phyloP scores from a whole-genome alignment of 352 stramenopile genomes.

The Globisporangium polare region DNA sequence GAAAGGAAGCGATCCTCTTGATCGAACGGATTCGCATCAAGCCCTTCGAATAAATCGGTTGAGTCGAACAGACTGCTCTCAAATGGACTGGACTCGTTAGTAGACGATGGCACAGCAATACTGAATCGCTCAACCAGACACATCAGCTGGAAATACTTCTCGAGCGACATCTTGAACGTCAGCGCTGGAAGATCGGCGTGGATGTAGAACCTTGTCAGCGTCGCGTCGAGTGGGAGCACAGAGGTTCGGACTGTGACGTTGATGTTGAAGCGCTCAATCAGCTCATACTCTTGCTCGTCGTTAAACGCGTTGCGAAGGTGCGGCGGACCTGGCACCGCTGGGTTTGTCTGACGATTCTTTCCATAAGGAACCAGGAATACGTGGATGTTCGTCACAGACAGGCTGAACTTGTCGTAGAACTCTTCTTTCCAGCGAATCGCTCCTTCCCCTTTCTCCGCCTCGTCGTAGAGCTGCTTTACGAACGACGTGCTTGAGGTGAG shows the following conservation, averaged over 20 bases:
- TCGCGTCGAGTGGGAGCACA: slow-evolving; percentile 80
- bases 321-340: slow-evolving; percentile 20
- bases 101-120: slow-evolving; percentile 15
- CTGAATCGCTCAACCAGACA: slow-evolving; percentile 59
- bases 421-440: slow-evolving; percentile 88
- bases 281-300: slow-evolving; percentile 63
- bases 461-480: slow-evolving; percentile 83
- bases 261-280: slow-evolving; percentile 85
- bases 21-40: slow-evolving; percentile 21
- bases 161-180: slow-evolving; percentile 81
- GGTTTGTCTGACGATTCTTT: slow-evolving; percentile 21
- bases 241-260: slow-evolving; percentile 84
- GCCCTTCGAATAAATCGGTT: slow-evolving; percentile 17
- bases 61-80: slow-evolving; percentile 17
- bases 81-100: slow-evolving; percentile 8
- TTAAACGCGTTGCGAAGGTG: slow-evolving; percentile 41
- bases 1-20: slow-evolving; percentile 22
- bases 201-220: slow-evolving; percentile 77
- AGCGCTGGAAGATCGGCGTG: slow-evolving; percentile 79
- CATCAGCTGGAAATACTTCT: slow-evolving; percentile 79
- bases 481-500: slow-evolving; percentile 65
- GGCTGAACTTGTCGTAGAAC: slow-evolving; percentile 89
- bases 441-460: slow-evolving; percentile 78
- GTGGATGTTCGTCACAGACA: slow-evolving; percentile 81
- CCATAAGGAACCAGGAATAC: slow-evolving; percentile 77